Conservation (phyloP, 371 early-diverging fungal genomes). For the Sporodiniella umbellata region DNA sequence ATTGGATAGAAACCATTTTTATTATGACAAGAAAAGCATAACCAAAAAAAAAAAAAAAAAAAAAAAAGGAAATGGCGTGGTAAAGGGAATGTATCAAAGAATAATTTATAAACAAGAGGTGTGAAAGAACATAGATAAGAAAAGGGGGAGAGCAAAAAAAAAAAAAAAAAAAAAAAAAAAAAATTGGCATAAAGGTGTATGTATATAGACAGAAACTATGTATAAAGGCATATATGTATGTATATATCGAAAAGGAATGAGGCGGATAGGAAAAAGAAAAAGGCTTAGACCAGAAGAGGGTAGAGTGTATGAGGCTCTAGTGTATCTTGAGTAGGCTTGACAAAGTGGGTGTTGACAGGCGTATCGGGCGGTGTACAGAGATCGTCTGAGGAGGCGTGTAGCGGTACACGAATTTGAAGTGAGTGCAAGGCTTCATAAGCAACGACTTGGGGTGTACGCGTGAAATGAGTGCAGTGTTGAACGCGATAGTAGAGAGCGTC, state of each 20-base stretch:
- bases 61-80: not conserved
- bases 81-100: not conserved
- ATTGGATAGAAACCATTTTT: too few relatives aligned
- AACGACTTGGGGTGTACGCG: slow-evolving; percentile 35
- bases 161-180: not conserved
- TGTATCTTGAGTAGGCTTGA: not conserved
- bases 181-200: too few relatives aligned
- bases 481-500: slow-evolving; percentile 58
- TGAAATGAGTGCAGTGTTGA: slow-evolving; percentile 58
- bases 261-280: not conserved
- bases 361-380: slow-evolving; percentile 19
- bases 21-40: too few relatives aligned
- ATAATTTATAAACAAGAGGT: too few relatives aligned
- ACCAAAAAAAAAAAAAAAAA: not conserved
- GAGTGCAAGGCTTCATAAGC: slow-evolving; percentile 13
- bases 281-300: not conserved
- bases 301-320: not conserved
- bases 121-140: too few relatives aligned
- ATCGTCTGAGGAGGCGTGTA: too few relatives aligned
- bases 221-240: too few relatives aligned
- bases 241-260: too few relatives aligned
- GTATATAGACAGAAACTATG: too few relatives aligned
- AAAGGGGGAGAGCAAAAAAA: not conserved
- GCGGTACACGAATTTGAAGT: slow-evolving; percentile 11
- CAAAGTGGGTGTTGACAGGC: slow-evolving; percentile 3